Percentiles rank a stretch among this genome's conserved stretches.
Evolutionary conservation across 805 yeast genomes (phyloP).

Genomic region (Yarrowia sp.): DNA sequence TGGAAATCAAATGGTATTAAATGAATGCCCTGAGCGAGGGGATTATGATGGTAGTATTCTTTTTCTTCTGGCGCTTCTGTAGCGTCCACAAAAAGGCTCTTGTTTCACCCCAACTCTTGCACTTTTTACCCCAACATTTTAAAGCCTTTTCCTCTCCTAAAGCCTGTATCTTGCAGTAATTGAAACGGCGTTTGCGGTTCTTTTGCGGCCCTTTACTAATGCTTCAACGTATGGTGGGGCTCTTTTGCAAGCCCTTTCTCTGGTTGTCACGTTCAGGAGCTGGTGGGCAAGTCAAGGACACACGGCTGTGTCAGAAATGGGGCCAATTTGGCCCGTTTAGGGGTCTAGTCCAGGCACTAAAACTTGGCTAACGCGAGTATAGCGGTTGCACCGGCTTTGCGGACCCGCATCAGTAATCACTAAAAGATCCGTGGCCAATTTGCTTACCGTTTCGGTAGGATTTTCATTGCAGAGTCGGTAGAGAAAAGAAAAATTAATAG

Average conservation of each 20-base stretch:
- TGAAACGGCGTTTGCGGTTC: no score
- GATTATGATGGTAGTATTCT: background rate
- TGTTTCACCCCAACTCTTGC: background rate
- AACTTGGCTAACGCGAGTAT: background rate
- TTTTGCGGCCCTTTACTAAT: no score
- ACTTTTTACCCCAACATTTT: background rate
- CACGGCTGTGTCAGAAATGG: background rate
- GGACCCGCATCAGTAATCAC: constrained; percentile 2
- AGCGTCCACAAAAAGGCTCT: background rate
- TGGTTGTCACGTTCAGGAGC: constrained; percentile 7
- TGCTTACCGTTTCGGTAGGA: constrained; percentile 20
- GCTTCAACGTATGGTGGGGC: no score
- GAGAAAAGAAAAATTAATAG: background rate
- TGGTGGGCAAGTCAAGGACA: constrained; percentile 5
- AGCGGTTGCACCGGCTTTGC: no score
- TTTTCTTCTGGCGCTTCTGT: background rate
- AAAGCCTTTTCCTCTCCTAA: no score
- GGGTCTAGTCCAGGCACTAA: constrained; percentile 8
- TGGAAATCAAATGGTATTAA: no score
- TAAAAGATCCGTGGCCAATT: constrained; percentile 1
- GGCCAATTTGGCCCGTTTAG: background rate
- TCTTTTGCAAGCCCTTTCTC: no score
- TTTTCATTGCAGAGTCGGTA: constrained; percentile 18
- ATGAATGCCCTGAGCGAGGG: no score
- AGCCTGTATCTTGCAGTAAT: no score